Evolutionary conservation across 129 eudicot genomes (phyloP).

Genomic region (Smallanthus sonchifolius): DNA sequence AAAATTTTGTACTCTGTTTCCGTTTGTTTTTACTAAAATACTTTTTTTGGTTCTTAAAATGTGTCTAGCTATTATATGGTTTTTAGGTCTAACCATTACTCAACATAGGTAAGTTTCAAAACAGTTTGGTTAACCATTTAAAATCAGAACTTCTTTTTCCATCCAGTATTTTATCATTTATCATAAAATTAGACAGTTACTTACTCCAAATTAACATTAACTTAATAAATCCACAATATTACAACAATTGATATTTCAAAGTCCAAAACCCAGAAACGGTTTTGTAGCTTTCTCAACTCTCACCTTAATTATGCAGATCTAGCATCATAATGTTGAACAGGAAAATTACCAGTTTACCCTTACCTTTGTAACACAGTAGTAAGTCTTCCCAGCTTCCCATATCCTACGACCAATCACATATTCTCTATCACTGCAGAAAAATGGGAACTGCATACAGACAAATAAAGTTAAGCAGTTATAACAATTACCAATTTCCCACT

Average conservation of each 20-base stretch:
- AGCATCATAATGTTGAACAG: not conserved
- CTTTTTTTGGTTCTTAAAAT: not conserved
- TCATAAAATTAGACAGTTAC: not conserved
- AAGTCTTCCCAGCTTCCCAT: slow-evolving; percentile 86
- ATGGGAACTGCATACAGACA: slow-evolving; percentile 69
- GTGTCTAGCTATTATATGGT: not conserved
- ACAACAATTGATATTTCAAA: not conserved
- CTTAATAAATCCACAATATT: not conserved
- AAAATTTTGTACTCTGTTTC: not conserved
- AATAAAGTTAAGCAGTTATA: slow-evolving; percentile 9
- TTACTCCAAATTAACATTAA: not conserved
- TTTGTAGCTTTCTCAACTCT: not conserved
- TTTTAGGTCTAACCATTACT: not conserved
- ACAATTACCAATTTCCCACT: not conserved
- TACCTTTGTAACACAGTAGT: slow-evolving; percentile 94
- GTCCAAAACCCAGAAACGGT: not conserved
- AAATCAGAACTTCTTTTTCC: not conserved
- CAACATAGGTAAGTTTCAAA: not conserved
- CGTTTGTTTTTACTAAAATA: not conserved
- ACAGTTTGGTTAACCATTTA: not conserved
- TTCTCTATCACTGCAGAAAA: slow-evolving; percentile 97
- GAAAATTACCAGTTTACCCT: slow-evolving; percentile 1
- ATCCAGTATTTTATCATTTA: not conserved
- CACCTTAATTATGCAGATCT: not conserved
- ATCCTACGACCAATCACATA: slow-evolving; percentile 89